These are phyloP conservation scores for Penicillium simplicissimum DNA, from an alignment of 495 filamentous ascomycete genomes.

Conservation along the genomic window DNA sequence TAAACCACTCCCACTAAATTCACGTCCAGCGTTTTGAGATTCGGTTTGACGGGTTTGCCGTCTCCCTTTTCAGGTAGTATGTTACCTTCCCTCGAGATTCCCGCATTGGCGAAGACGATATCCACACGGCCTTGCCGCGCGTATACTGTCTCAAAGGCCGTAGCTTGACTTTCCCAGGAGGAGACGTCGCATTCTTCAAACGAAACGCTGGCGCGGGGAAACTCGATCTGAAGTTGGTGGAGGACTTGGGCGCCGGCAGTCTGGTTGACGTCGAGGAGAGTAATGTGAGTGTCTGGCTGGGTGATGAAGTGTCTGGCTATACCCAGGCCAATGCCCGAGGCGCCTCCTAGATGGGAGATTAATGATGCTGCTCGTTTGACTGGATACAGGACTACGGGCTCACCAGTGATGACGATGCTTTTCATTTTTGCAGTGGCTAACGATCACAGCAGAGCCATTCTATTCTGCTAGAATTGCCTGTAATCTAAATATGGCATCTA, in stretches of 20 bases:
- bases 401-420: constrained; percentile 33
- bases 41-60: constrained; percentile 37
- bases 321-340: constrained; percentile 55
- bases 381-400: not conserved
- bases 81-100: constrained; percentile 48
- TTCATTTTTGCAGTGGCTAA: constrained; percentile 4
- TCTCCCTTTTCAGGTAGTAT: constrained; percentile 31
- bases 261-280: constrained; percentile 54
- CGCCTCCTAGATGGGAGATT: constrained; percentile 40
- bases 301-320: constrained; percentile 51
- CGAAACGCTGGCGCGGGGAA: constrained; percentile 33
- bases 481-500: not conserved
- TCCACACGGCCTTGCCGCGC: constrained; percentile 43
- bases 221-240: constrained; percentile 34
- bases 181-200: constrained; percentile 51
- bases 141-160: constrained; percentile 44
- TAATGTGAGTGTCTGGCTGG: constrained; percentile 42
- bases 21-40: constrained; percentile 44
- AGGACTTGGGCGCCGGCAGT: constrained; percentile 31
- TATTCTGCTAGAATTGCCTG: not conserved
- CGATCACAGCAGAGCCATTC: not conserved
- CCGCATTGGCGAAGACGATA: constrained; percentile 58
- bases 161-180: constrained; percentile 49
- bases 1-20: constrained; percentile 52
- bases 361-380: not conserved